Evolutionary conservation across 1,284 basidiomycete genomes (phyloP), one percentile per base, ranked within the genome.

Genomic region (Crucibulum parvulum): DNA sequence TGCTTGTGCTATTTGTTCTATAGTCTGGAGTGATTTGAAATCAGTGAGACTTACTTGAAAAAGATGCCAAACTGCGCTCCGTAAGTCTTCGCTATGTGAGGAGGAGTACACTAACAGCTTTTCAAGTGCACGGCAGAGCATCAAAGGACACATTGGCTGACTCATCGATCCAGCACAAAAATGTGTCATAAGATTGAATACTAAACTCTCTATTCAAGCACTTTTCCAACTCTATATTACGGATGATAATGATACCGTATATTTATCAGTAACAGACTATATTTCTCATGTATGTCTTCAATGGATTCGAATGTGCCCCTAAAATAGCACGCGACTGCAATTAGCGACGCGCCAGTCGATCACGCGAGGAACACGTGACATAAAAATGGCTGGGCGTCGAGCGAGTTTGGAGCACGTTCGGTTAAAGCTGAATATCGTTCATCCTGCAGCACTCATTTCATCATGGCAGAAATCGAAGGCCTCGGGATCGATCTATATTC

Each of bases 121-220:
- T 35, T n/a, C 2, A 36, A 71, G 71, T 72, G 72, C 62, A 68
- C 55, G 16, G 58, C 64, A 16, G 69, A 68, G 51, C 72, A 73
- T 55, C 72, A 73, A 51, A 65, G 64, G 24, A 59, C 60, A 34
- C 68, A 71, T 38, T 69, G 69, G 68, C 1, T 41, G 56, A 16
- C 24, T 50, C 10, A 51, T 53, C 15, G 46, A 50, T n/a, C 64
- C 62, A 37, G 24, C 69, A 71, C 37, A 71, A 67, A 51, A 56
- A 58, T 4, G 45, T 69, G 69, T 57, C 62, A 63, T 56, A 56
- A 61, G 46, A 64, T 66, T 4, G 61, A 62, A 10, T 69, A 66
- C 47, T 68, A 46, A 61, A 4, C 4, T 24, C 24, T 24, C 24
- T 24, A 24, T 24, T 24, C 24, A 38, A 31, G 18, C 24, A 43